Base-by-base conservation (phyloP, 139 green algal genomes). In the Picochlorum sp. region DNA sequence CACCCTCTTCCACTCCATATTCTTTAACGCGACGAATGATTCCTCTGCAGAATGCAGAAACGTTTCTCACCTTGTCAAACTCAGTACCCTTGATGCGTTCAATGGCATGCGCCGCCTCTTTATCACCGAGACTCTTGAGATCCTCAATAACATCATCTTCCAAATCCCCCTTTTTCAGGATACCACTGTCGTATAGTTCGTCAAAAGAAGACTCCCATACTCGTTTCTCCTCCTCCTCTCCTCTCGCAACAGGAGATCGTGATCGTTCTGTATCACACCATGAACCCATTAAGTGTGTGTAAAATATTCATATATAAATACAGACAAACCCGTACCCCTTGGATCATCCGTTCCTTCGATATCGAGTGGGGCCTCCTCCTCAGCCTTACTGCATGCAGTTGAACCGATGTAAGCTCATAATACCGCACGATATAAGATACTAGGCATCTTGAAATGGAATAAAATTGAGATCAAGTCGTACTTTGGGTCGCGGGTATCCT, bases 11-110 rank as follows among this genome's bases (percentile, higher is more conserved):
- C 30, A 75, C 71, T 3, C 78, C 78, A 24, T 85, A 77, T 24
- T 70, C 52, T 50, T 73, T 65, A 23, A 85, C 68, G 23, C 78
- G 56, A n/a, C 79, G 63, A 57, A 85, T 81, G 61, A 85, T 85
- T 58, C 78, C 78, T 7, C 52, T 61, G 6, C 68, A 18, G 56
- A 80, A 78, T 26, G 69, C 74, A 49, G 37, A 66, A 37, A 71
- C 64, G 61, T 79, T 79, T 60, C 58, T 63, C 52, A 85, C 69
- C 52, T 71, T 71, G 1, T 59, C 26, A 14, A 85, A 77, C 65
- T 84, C 74, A 24, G 69, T 59, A 34, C 80, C 75, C 4, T 47
- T 34, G 60, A 85, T 67, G 47, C 78, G 75, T 38, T 68, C 57
- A 24, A 85, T 73, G 20, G 77, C 76, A n/a, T 49, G 68, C 16